Conservation (phyloP, 2,329 filamentous ascomycete genomes). For the Teratosphaeria pseudoeucalypti region DNA sequence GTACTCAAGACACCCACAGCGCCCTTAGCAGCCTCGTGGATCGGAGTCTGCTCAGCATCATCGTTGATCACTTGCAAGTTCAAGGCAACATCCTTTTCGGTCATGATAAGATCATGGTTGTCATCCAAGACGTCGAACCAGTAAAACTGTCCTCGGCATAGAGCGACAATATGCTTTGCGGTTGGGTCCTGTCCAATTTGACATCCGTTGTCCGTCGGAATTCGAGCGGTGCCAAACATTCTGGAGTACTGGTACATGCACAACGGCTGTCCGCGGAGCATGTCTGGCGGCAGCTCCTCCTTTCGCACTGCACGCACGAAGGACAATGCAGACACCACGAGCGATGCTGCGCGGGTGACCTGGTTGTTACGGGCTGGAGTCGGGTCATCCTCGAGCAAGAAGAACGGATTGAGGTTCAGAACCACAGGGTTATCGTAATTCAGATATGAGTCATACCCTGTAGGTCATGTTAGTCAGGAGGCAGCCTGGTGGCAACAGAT, state of each 20-base stretch:
- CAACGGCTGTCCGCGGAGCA: slow-evolving; percentile 67
- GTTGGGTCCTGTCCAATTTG: slow-evolving; percentile 89
- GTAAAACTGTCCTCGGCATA: slow-evolving; percentile 94
- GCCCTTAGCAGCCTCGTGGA: slow-evolving; percentile 90
- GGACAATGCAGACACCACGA: slow-evolving; percentile 79
- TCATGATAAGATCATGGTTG: slow-evolving; percentile 94
- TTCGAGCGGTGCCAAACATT: slow-evolving; percentile 85
- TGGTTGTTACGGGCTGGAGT: slow-evolving; percentile 95
- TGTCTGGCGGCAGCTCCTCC: slow-evolving; percentile 87
- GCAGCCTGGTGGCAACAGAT: not conserved
- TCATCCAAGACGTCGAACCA: slow-evolving; percentile 97
- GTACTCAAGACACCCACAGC: slow-evolving; percentile 89
- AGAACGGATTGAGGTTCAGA: slow-evolving; percentile 94
- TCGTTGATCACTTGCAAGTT: slow-evolving; percentile 89
- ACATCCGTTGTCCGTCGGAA: slow-evolving; percentile 89
- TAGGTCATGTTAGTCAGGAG: not conserved
- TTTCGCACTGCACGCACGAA: slow-evolving; percentile 88
- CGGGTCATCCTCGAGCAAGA: slow-evolving; percentile 91
- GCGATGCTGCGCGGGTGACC: slow-evolving; percentile 82
- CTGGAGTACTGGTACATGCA: slow-evolving; percentile 99
- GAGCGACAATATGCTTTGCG: slow-evolving; percentile 86
- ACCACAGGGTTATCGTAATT: slow-evolving; percentile 98
- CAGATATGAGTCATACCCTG: slow-evolving; percentile 97
- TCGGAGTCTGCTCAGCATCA: slow-evolving; percentile 78
- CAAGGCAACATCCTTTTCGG: slow-evolving; percentile 80